phyloP scores from a whole-genome alignment of 2,329 filamentous ascomycete genomes.

The Aspergillus quadrilineatus region DNA sequence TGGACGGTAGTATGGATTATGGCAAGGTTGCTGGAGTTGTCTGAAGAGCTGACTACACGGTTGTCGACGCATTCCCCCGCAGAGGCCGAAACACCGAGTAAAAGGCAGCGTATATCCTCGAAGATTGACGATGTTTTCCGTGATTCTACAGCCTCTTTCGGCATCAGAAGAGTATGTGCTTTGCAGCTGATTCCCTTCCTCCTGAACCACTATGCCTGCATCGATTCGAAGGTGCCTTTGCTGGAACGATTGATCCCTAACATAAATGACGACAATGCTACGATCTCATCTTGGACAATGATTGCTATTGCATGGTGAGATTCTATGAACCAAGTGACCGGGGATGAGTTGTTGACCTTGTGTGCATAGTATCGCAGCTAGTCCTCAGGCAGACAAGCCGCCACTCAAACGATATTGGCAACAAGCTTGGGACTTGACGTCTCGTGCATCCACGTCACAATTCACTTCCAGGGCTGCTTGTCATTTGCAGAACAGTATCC shows the following conservation, averaged over 20 bases:
- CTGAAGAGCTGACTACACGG: constrained; percentile 24
- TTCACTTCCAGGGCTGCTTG: constrained; percentile 75
- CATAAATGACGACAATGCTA: constrained; percentile 67
- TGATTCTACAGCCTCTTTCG: constrained; percentile 38
- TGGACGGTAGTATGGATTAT: constrained; percentile 44
- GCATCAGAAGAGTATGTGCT: constrained; percentile 46
- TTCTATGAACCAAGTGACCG: not conserved
- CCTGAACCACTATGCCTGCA: constrained; percentile 45
- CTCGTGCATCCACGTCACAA: constrained; percentile 67
- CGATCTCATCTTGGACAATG: constrained; percentile 76
- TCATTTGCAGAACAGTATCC: constrained; percentile 66
- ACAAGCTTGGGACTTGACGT: constrained; percentile 72
- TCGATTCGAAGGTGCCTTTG: constrained; percentile 56
- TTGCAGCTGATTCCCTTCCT: constrained; percentile 58
- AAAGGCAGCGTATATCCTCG: constrained; percentile 39
- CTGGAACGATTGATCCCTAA: constrained; percentile 59
- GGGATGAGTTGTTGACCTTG: constrained; percentile 11
- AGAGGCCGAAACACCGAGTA: constrained; percentile 25
- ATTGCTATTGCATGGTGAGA: constrained; percentile 74
- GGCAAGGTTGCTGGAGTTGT: constrained; percentile 42
- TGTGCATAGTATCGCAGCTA: constrained; percentile 33
- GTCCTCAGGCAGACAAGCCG: constrained; percentile 36
- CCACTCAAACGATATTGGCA: constrained; percentile 60
- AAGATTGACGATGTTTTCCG: constrained; percentile 37
- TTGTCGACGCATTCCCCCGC: constrained; percentile 8